A percentile compares a stretch with the other conserved stretches of the same genome.
These are phyloP conservation scores for Pseudogymnoascus sp. DNA, from an alignment of 2,329 filamentous ascomycete species.

Conservation along the genomic window DNA sequence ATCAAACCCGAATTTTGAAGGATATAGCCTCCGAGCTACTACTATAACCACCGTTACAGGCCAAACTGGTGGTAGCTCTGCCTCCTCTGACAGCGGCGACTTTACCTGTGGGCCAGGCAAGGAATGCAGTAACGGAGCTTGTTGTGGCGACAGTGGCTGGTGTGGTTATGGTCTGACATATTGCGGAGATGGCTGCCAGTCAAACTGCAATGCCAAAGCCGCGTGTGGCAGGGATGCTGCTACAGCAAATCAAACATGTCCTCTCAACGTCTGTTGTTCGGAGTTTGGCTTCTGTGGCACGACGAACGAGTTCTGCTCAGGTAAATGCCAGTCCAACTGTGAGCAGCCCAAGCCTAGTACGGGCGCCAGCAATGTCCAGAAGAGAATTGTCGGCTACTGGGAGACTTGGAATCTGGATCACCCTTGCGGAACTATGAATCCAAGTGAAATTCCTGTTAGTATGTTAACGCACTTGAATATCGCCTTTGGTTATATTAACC, in stretches of 20 bases:
- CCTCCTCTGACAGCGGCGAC: neutral
- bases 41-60: neutral
- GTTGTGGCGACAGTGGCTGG: conserved; percentile 18
- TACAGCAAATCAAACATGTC: conserved; percentile 10
- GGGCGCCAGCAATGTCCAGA: neutral
- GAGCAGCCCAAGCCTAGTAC: neutral
- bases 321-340: conserved; percentile 3
- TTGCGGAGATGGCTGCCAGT: conserved; percentile 20
- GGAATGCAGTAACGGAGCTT: conserved; percentile 20
- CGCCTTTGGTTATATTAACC: neutral
- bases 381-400: neutral
- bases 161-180: conserved; percentile 18
- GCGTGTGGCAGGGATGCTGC: conserved; percentile 14
- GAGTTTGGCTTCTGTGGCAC: conserved; percentile 11
- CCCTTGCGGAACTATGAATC: neutral
- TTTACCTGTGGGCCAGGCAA: conserved; percentile 14
- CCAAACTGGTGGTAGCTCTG: neutral
- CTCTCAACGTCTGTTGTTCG: conserved; percentile 15
- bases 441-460: neutral
- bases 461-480: neutral
- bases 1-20: neutral
- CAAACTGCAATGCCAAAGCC: conserved; percentile 15
- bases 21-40: neutral
- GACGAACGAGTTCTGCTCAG: neutral
- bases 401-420: neutral